phyloP scores from a whole-genome alignment of 1,139 yeast species.

The Keqinozyma sinolaborantium region DNA sequence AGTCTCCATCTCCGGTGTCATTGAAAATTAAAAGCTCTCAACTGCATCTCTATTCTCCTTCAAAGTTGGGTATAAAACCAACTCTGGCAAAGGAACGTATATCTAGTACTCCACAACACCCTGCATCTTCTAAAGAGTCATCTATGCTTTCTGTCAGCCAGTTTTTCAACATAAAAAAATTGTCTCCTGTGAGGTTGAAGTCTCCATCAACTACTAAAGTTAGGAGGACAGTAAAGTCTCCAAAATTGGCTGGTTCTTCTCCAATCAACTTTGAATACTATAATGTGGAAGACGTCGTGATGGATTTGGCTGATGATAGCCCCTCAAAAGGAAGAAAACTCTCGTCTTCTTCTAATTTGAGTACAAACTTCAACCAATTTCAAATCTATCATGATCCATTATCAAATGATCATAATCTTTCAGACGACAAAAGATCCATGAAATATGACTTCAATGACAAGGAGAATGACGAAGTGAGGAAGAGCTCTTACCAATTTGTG shows the following conservation, averaged over 20 bases:
- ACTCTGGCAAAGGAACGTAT: constrained; percentile 24
- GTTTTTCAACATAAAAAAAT: constrained; percentile 1
- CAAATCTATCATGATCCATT: constrained; percentile 18
- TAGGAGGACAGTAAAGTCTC: constrained; percentile 13
- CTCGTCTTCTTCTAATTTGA: constrained; percentile 16
- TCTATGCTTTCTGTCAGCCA: constrained; percentile 5
- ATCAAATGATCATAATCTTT: constrained; percentile 1
- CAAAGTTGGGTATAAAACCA: constrained; percentile 29
- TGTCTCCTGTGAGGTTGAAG: constrained; percentile 1
- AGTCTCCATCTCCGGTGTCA: constrained; percentile 43
- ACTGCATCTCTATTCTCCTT: constrained; percentile 22
- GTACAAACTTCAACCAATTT: constrained; percentile 4
- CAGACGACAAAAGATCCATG: not conserved
- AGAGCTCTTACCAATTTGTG: constrained; percentile 60
- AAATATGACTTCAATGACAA: constrained; percentile 22
- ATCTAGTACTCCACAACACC: constrained; percentile 14
- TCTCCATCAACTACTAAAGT: constrained; percentile 6
- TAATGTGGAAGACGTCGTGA: constrained; percentile 26
- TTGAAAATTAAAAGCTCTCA: constrained; percentile 5
- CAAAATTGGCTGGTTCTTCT: constrained; percentile 4
- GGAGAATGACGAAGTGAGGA: constrained; percentile 37
- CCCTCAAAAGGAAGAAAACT: constrained; percentile 34
- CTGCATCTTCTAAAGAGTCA: constrained; percentile 10
- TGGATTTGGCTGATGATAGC: constrained; percentile 19
- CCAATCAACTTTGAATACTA: constrained; percentile 24